Conservation (phyloP, 2,329 filamentous ascomycete species). For the Cladosporium oxysporum region DNA sequence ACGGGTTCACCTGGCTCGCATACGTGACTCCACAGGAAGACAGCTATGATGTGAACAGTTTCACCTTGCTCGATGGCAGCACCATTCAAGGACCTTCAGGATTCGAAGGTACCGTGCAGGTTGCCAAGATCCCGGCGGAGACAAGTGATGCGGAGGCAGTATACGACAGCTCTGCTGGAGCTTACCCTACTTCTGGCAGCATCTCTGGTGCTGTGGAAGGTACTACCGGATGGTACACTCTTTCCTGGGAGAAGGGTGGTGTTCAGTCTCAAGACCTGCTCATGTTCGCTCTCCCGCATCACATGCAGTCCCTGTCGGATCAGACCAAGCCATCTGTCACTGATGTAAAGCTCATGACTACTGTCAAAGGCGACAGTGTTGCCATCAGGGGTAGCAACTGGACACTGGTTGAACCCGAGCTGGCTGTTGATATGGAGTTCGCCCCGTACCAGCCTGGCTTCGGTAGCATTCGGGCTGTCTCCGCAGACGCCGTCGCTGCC, state of each 20-base stretch:
- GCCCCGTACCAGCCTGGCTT: conserved; percentile 68
- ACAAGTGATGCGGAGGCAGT: conserved; percentile 60
- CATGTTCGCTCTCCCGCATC: conserved; percentile 89
- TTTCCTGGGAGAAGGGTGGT: conserved; percentile 73
- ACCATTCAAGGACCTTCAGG: conserved; percentile 64
- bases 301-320: conserved; percentile 71
- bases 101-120: conserved; percentile 79
- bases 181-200: conserved; percentile 66
- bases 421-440: conserved; percentile 76
- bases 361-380: conserved; percentile 79
- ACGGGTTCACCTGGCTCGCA: conserved; percentile 73
- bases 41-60: conserved; percentile 57
- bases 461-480: conserved; percentile 43
- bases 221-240: conserved; percentile 67
- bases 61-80: conserved; percentile 67
- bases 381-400: conserved; percentile 72
- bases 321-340: conserved; percentile 51
- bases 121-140: conserved; percentile 70
- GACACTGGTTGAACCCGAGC: conserved; percentile 72
- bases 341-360: conserved; percentile 68
- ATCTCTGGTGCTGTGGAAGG: conserved; percentile 65
- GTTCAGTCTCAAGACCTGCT: conserved; percentile 61
- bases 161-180: conserved; percentile 74
- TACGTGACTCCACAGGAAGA: conserved; percentile 66
- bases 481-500: conserved; percentile 44